Evolutionary conservation across 1,139 yeast species (phyloP).

Genomic region (Zygoascus hellenicus): DNA sequence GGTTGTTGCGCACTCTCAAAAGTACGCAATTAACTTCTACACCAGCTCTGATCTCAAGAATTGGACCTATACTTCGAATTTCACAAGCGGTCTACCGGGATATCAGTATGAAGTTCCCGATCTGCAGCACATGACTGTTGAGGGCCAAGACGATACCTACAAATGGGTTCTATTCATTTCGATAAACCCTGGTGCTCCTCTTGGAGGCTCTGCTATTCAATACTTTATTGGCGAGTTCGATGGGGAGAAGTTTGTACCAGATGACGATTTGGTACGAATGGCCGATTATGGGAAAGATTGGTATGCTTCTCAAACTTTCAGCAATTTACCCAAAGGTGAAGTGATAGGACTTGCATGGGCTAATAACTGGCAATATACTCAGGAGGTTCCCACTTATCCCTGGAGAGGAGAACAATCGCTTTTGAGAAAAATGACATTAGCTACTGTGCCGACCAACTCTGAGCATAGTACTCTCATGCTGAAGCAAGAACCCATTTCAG

Average conservation of each 20-base stretch:
- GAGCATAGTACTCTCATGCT: conserved; percentile 23
- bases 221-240: conserved; percentile 39
- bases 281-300: conserved; percentile 30
- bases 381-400: conserved; percentile 31
- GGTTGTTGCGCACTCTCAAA: conserved; percentile 35
- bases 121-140: conserved; percentile 1
- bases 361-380: conserved; percentile 38
- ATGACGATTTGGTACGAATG: conserved; percentile 27
- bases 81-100: conserved; percentile 33
- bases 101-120: conserved; percentile 29
- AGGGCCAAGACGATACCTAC: background rate
- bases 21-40: conserved; percentile 33
- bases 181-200: conserved; percentile 23
- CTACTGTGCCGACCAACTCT: conserved; percentile 25
- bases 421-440: conserved; percentile 30
- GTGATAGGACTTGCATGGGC: conserved; percentile 38
- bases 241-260: conserved; percentile 34
- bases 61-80: conserved; percentile 33
- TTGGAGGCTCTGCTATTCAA: conserved; percentile 37
- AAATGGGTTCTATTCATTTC: conserved; percentile 10
- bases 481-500: conserved; percentile 16
- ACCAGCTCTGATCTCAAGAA: conserved; percentile 30
- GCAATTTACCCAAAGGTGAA: conserved; percentile 23
- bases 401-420: conserved; percentile 36
- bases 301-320: conserved; percentile 29